Evolutionary conservation across 805 yeast genomes (phyloP), one percentile per base, ranked within the genome.

Genomic region (Cyberlindnera euphorbiae): DNA sequence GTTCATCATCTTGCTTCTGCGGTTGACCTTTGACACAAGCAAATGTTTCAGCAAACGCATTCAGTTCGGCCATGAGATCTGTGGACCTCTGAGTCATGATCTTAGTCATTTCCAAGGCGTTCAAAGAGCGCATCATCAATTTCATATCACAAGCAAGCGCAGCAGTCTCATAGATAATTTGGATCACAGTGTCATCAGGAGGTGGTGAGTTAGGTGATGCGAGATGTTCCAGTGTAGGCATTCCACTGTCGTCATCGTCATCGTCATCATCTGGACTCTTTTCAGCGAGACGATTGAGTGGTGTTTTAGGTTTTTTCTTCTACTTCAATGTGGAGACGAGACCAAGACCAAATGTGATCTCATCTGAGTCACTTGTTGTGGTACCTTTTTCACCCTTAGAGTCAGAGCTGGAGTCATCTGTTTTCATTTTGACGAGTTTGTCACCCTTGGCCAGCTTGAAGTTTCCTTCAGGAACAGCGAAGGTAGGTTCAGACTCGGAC

Each of bases 101-200:
- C 17, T 55, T 53, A 12, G 71, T 58, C 73, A 77, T 72, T 35
- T 72, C 75, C 32, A 73, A 55, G 1, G 68, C 76, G 50, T 78
- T 77, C 40, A 67, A 55, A 0, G 79, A 69, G 36, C 83, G 60
- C 31, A 78, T 50, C 68, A 81, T 69, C 41, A 83, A 56, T 47
- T 79, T 77, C 59, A 77, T 64, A 50, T 83, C 90, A 41, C 78
- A 72, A 0, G 75, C 75, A 28, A 79, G 55, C 0, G 78, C 73
- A 1, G 82, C 78, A 5, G 75, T 62, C 45, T 83, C 85, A 48
- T 73, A 75, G 29, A 82, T 71, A 30, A 76, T 55, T 40, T 78
- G 80, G 28, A 83, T 64, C 6, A 77, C 63, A 29, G 63, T 59
- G 41, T 74, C 79, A 11, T 72, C 63, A 5, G 87, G 79, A 11